Conservation (phyloP, 805 yeast genomes). For the Debaryomyces hansenii region DNA sequence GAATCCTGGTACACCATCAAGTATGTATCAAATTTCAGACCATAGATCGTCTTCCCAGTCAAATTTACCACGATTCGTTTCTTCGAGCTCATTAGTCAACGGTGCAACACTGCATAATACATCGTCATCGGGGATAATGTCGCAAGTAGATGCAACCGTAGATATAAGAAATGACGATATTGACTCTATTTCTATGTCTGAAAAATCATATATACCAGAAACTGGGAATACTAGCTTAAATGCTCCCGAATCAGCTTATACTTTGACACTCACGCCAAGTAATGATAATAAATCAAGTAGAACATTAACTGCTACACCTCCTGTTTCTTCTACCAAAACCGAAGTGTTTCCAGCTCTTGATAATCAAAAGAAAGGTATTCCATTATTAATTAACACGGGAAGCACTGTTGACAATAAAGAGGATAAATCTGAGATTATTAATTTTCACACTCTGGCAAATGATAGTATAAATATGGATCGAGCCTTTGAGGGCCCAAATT, state of each 20-base stretch:
- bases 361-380: constrained; percentile 1
- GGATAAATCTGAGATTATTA: constrained; percentile 6
- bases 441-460: constrained; percentile 14
- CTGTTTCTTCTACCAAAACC: background rate
- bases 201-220: background rate
- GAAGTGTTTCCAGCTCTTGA: background rate
- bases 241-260: background rate
- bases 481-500: background rate
- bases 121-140: constrained; percentile 1
- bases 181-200: background rate
- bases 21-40: background rate
- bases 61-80: constrained; percentile 1
- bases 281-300: background rate
- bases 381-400: constrained; percentile 15
- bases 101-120: background rate
- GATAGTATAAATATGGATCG: background rate
- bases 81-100: constrained; percentile 6
- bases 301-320: background rate
- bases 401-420: background rate
- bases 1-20: background rate
- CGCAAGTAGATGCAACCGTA: background rate
- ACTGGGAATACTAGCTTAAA: constrained; percentile 3
- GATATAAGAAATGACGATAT: background rate
- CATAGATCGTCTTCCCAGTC: background rate
- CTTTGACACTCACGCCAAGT: background rate